A percentile compares a stretch with the other conserved stretches of the same genome.
Conservation (phyloP, 305 asterid genomes). For the Solanum hybrid region DNA sequence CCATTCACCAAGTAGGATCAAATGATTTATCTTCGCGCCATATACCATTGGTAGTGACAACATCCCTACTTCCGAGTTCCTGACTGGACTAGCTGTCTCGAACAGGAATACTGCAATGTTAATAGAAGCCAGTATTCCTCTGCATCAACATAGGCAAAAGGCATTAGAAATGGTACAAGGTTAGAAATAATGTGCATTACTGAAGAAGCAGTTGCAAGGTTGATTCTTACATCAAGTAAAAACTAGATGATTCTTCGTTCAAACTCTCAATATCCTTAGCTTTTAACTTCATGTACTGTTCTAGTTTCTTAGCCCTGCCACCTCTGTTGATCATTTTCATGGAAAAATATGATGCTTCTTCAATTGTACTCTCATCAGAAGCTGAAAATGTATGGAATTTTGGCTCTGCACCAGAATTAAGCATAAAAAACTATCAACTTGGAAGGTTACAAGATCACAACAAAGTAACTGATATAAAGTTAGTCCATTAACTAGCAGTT, state of each 20-base stretch:
- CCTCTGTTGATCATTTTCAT: conserved; percentile 17
- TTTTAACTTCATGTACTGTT: conserved; percentile 24
- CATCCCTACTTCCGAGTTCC: conserved; percentile 42
- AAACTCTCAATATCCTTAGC: conserved; percentile 20
- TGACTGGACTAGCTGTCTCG: conserved; percentile 75
- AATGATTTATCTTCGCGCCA: conserved; percentile 75
- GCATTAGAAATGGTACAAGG: background rate
- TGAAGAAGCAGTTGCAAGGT: background rate
- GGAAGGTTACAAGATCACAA: background rate
- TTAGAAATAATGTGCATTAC: background rate
- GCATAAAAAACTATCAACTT: background rate
- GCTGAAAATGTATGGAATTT: conserved; percentile 12
- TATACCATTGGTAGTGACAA: conserved; percentile 58
- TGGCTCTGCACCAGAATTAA: conserved; percentile 30
- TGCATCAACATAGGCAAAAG: conserved; percentile 23
- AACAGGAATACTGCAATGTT: conserved; percentile 75
- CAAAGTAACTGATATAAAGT: background rate
- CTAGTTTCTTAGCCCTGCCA: conserved; percentile 15
- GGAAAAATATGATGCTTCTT: conserved; percentile 13
- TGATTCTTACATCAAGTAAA: conserved; percentile 49
- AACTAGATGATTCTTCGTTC: conserved; percentile 38
- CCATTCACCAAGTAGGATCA: conserved; percentile 79
- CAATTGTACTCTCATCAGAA: conserved; percentile 19
- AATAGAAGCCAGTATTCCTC: conserved; percentile 53
- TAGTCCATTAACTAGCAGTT: background rate